Evolutionary conservation across 768 basidiomycete genomes (phyloP).

Genomic region (Boletellus emodensis): DNA sequence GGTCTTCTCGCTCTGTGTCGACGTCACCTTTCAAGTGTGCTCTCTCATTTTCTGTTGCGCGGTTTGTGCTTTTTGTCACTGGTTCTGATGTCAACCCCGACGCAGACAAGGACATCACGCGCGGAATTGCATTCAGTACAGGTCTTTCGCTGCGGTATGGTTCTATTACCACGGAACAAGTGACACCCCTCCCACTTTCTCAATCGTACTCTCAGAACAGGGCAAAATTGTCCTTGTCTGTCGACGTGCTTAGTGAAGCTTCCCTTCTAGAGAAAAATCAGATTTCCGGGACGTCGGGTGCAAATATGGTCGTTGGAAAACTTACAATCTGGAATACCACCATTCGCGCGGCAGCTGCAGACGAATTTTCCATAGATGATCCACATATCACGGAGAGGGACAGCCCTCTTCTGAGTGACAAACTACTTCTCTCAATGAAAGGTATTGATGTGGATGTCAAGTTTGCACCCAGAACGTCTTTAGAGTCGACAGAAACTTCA

Average conservation of each 20-base stretch:
- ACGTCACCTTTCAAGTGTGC: constrained; percentile 53
- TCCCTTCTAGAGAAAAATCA: constrained; percentile 35
- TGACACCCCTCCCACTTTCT: constrained; percentile 13
- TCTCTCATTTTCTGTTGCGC: constrained; percentile 53
- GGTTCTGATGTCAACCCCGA: constrained; percentile 78
- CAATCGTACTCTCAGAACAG: constrained; percentile 42
- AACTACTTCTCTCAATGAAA: constrained; percentile 44
- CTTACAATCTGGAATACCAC: constrained; percentile 45
- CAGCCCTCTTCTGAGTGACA: constrained; percentile 37
- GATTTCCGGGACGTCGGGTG: constrained; percentile 28
- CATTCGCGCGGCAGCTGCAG: constrained; percentile 61
- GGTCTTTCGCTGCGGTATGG: constrained; percentile 54
- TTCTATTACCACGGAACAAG: constrained; percentile 33
- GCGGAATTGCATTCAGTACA: constrained; percentile 62
- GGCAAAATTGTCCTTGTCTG: constrained; percentile 50
- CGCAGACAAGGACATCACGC: constrained; percentile 58
- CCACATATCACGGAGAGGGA: constrained; percentile 54
- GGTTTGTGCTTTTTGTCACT: constrained; percentile 65
- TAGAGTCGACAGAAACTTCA: constrained; percentile 11
- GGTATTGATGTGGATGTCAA: constrained; percentile 29
- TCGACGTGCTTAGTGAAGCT: constrained; percentile 47
- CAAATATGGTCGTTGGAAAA: constrained; percentile 41
- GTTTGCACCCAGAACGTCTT: constrained; percentile 11
- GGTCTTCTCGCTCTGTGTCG: constrained; percentile 25
- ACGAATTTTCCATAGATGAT: constrained; percentile 64